Evolutionary conservation across 225 moss, liverwort and hornwort species (phyloP), one percentile per base, ranked within the genome.

Genomic region (Bryum argenteum): DNA sequence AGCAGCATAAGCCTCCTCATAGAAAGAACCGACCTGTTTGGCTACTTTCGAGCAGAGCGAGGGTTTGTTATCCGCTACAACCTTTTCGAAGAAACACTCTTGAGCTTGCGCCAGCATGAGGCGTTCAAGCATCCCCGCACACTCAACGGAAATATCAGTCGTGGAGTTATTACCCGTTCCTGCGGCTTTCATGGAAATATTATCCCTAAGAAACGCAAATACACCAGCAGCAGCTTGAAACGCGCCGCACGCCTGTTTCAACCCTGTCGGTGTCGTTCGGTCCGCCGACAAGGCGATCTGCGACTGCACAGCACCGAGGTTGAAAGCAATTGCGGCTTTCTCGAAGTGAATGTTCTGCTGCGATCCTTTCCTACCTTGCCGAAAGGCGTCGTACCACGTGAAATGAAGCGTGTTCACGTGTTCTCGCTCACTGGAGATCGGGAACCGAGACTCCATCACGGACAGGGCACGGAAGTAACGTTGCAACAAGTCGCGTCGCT

Each of bases 301-400:
- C 75, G 90, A 91, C 63, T 99, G 94, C 67, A 94, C 94, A 8
- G 98, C 98, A 2, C 94, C 98, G n/a, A 99, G 79, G 54, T 99
- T 99, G 62, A 99, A 99, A 11, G 98, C 98, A 77, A 99, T 92
- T 43, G 94, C 98, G 0, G 98, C 98, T 80, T 99, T 99, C 79
- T 99, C 98, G 9, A 99, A 94, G 26, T 99, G 98, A 9, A 99
- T 99, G 62, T 99, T 99, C 69, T 94, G 98, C 77, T 99, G 98
- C 22, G 89, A 85, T 8, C 91, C 97, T 69, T 94, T 94, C 9
- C 94, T 79, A 52, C 98, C 98, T 75, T 99, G 98, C 72, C 92
- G 80, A 78, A 99, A 99, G 43, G 98, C 98, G 74, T 99, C 98
- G 57, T 91, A 99, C 98, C 98, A 99, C 10, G 94, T 87, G 63